Percentiles rank a stretch among this genome's conserved stretches.
Conservation (phyloP, 108 stramenopile genomes). For the Cyclostephanos invisitatus region DNA sequence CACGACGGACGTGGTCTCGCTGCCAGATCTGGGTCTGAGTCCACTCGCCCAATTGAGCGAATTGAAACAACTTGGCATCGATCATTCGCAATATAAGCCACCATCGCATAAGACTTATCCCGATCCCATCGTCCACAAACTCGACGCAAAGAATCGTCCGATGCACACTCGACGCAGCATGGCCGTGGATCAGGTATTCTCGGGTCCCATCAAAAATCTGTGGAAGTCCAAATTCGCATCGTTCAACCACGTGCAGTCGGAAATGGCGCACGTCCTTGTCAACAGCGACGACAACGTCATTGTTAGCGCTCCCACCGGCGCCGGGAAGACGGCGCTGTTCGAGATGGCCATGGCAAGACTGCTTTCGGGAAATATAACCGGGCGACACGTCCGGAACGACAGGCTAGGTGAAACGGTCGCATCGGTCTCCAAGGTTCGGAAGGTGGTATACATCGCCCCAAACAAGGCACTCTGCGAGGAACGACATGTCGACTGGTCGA, state of each 20-base stretch:
- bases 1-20: conserved; percentile 6
- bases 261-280: conserved; percentile 55
- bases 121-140: conserved; percentile 58
- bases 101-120: conserved; percentile 13
- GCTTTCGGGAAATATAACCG: conserved; percentile 35
- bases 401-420: conserved; percentile 36
- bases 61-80: conserved; percentile 26
- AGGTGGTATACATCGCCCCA: conserved; percentile 92
- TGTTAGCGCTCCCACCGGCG: conserved; percentile 97
- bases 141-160: conserved; percentile 59
- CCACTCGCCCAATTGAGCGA: conserved; percentile 18
- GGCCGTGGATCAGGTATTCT: conserved; percentile 55
- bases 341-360: conserved; percentile 94
- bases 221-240: conserved; percentile 62
- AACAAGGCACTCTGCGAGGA: conserved; percentile 97
- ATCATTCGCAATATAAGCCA: conserved; percentile 37
- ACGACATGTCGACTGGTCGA: conserved; percentile 83
- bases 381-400: conserved; percentile 27
- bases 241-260: conserved; percentile 85
- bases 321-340: conserved; percentile 95
- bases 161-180: conserved; percentile 36
- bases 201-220: conserved; percentile 51
- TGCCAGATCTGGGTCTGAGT: conserved; percentile 19
- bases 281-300: conserved; percentile 90
- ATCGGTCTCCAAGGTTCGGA: conserved; percentile 54